A percentile compares a stretch with the other conserved stretches of the same genome.
phyloP scores from a whole-genome alignment of 768 basidiomycete species.

The Saitozyma podzolica region DNA sequence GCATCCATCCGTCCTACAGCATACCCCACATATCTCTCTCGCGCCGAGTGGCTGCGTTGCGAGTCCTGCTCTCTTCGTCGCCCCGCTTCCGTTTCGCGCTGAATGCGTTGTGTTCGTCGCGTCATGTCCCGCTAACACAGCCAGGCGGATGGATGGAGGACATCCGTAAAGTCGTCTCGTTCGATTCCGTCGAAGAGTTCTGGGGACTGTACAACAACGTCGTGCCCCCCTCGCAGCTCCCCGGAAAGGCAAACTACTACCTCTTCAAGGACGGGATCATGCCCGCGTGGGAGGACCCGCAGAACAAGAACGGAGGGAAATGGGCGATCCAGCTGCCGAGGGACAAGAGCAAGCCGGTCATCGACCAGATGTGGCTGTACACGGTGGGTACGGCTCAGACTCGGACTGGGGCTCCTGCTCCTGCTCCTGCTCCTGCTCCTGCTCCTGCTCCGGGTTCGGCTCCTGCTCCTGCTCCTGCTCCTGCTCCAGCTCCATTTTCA shows the following conservation, averaged over 20 bases:
- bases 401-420: no score
- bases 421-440: background rate
- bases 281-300: conserved; percentile 95
- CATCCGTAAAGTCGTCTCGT: conserved; percentile 91
- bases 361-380: conserved; percentile 98
- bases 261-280: conserved; percentile 99
- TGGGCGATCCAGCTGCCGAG: conserved; percentile 97
- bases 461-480: no score
- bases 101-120: no score
- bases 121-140: conserved; percentile 58
- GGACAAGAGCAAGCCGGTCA: conserved; percentile 79
- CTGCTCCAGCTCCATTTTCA: background rate
- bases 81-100: no score
- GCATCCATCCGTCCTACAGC: no score
- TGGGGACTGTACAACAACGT: conserved; percentile 99
- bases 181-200: conserved; percentile 97
- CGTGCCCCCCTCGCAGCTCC: conserved; percentile 86
- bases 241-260: conserved; percentile 98
- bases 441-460: background rate
- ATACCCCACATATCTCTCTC: no score
- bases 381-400: conserved; percentile 62
- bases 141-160: conserved; percentile 90
- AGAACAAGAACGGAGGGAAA: conserved; percentile 95
- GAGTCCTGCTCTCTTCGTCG: background rate
- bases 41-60: background rate